A percentile compares a stretch with the other conserved stretches of the same genome.
phyloP scores from a whole-genome alignment of 2,329 filamentous ascomycete species.

The Arachnopeziza araneosa region DNA sequence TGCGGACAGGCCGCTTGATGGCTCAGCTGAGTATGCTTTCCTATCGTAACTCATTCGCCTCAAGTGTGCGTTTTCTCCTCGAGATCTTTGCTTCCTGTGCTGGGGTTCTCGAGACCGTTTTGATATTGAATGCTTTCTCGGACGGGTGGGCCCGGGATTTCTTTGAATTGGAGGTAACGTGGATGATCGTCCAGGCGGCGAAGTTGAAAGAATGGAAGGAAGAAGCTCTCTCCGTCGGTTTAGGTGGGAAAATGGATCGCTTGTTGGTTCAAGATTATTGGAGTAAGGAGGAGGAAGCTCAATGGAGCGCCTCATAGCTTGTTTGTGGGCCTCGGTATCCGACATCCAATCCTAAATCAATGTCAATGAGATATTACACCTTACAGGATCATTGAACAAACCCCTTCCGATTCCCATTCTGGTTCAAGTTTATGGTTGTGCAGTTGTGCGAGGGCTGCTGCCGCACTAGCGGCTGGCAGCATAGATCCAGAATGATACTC shows the following conservation, averaged over 20 bases:
- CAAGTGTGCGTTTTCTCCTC: constrained; percentile 60
- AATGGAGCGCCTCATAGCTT: constrained; percentile 57
- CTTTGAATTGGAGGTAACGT: constrained; percentile 81
- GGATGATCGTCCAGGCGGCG: constrained; percentile 80
- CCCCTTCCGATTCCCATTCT: constrained; percentile 73
- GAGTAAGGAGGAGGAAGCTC: constrained; percentile 66
- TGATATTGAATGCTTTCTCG: constrained; percentile 80
- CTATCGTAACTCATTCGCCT: constrained; percentile 63
- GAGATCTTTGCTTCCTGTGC: constrained; percentile 75
- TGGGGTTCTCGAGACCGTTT: constrained; percentile 70
- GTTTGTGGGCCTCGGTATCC: constrained; percentile 60
- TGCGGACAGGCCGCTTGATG: constrained; percentile 47
- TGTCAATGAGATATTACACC: constrained; percentile 4
- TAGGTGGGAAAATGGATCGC: constrained; percentile 64
- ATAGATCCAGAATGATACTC: constrained; percentile 58
- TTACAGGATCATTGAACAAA: constrained; percentile 38
- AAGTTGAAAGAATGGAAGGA: constrained; percentile 75
- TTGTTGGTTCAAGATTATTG: constrained; percentile 46
- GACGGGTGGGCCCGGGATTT: constrained; percentile 62
- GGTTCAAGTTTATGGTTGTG: constrained; percentile 70
- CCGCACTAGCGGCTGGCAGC: constrained; percentile 68
- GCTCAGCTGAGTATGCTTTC: constrained; percentile 84
- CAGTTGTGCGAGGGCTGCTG: constrained; percentile 81
- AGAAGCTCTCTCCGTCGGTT: constrained; percentile 69
- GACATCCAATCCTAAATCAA: constrained; percentile 61